A percentile compares a stretch with the other conserved stretches of the same genome.
Conservation (phyloP, 805 yeast genomes). For the Candida railenensis region DNA sequence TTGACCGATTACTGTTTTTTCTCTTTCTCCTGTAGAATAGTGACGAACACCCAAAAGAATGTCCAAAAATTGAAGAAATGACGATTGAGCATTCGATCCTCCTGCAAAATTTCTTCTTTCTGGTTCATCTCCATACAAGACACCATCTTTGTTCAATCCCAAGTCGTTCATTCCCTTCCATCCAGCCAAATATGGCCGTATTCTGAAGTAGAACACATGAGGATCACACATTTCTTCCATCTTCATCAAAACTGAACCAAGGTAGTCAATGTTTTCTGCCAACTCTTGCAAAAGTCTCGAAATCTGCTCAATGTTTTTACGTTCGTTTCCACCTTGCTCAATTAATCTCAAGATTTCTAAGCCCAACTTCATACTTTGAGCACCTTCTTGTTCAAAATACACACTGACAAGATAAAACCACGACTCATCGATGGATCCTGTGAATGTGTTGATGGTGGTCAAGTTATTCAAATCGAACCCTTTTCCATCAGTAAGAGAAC, state of each 20-base stretch:
- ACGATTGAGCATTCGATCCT: constrained; percentile 92
- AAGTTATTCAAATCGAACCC: constrained; percentile 57
- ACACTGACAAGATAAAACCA: constrained; percentile 93
- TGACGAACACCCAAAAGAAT: constrained; percentile 75
- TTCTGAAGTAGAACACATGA: constrained; percentile 79
- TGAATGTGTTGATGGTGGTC: constrained; percentile 78
- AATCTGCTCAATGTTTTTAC: constrained; percentile 23
- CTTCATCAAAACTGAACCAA: constrained; percentile 70
- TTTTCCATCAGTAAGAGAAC: constrained; percentile 19
- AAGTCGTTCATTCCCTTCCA: constrained; percentile 90
- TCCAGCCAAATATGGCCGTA: constrained; percentile 90
- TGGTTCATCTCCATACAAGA: constrained; percentile 67
- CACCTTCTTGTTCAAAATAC: constrained; percentile 81
- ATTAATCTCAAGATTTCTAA: constrained; percentile 52
- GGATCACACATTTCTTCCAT: constrained; percentile 97
- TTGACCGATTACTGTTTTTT: constrained; percentile 4
- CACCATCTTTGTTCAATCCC: constrained; percentile 71
- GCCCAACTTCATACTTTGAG: constrained; percentile 65
- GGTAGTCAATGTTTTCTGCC: constrained; percentile 71
- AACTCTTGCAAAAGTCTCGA: constrained; percentile 47
- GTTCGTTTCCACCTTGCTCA: constrained; percentile 29
- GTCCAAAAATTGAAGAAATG: constrained; percentile 85
- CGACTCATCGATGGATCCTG: constrained; percentile 87
- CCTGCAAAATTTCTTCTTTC: constrained; percentile 66
- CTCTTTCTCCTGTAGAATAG: constrained; percentile 67